Evolutionary conservation across 768 basidiomycete species (phyloP), one percentile per base, ranked within the genome.

Genomic region (Lactarius trivialis): DNA sequence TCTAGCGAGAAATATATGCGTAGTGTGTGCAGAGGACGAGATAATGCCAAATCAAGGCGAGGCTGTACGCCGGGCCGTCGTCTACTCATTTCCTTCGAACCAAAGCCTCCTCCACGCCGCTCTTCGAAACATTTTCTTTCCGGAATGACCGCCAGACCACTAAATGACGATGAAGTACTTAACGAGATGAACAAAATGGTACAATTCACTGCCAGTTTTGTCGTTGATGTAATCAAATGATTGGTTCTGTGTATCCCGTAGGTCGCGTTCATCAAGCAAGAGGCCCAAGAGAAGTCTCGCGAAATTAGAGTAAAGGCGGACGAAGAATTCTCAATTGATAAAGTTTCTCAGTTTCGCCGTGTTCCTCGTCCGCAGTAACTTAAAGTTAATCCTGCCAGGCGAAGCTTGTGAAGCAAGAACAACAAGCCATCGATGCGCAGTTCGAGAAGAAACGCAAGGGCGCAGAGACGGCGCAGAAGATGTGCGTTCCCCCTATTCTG

Each of bases 181-280:
- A 89, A 78, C 70, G 96, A 98, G 81, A 93, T 98, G 91, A 95
- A 93, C 79, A 98, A 98, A 85, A 98, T 98, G 96, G 96, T 94
- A 60, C 39, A 51, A 37, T 53, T 30, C 26, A 19, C 11, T 1
- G 7, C 41, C 3, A 57, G 6, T 58, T 81, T 73, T 52, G 55
- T 15, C 34, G 54, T 58, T 60, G 51, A 64, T 11, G 45, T 43
- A 30, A 28, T 58, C 28, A 45, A 60, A 33, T 34, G 32, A 48
- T 43, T 55, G 48, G 50, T 43, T 50, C 60, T n/a, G n/a, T n/a
- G 45, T 26, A 26, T 15, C 37, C 21, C 32, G 39, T 37, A 64
- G 95, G 92, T 96, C 52, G 88, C 93, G 57, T 98, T 98, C 81
- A 98, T 98, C 82, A 96, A 92, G 76, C 97, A 98, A 72, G 97